Evolutionary conservation across 129 eudicot genomes (phyloP).

Genomic region (Oenanthe sinensis): DNA sequence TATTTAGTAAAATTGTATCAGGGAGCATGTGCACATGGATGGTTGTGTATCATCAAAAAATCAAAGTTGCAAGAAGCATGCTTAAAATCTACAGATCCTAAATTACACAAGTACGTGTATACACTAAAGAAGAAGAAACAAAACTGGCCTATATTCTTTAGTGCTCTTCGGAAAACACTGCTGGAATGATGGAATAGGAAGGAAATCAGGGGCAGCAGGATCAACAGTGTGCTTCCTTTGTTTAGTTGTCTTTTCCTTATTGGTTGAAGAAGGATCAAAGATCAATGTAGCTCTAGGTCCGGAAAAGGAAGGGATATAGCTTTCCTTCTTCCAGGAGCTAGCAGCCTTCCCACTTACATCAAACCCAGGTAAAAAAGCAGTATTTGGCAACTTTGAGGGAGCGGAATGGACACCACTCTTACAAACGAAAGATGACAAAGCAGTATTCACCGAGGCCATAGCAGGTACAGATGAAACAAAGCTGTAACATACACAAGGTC

Average conservation of each 20-base stretch:
- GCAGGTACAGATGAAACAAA: constrained; percentile 16
- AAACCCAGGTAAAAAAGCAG: constrained; percentile 58
- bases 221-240: constrained; percentile 76
- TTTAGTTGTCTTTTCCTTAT: constrained; percentile 31
- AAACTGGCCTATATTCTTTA: constrained; percentile 55
- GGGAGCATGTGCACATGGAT: background rate
- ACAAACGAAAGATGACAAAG: constrained; percentile 54
- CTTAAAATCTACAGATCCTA: background rate
- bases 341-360: constrained; percentile 39
- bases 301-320: constrained; percentile 15
- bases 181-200: constrained; percentile 87
- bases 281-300: constrained; percentile 74
- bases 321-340: constrained; percentile 26
- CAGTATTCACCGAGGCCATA: constrained; percentile 81
- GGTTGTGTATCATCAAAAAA: background rate
- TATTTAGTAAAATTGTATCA: background rate
- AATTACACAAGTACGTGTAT: background rate
- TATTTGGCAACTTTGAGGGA: constrained; percentile 33
- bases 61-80: background rate
- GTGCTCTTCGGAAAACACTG: constrained; percentile 96
- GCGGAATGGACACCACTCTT: constrained; percentile 44
- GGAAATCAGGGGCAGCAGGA: constrained; percentile 89
- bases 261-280: constrained; percentile 68
- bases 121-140: no score
- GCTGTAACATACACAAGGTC: background rate